These are phyloP conservation scores for Lepidium sativum DNA, from an alignment of 345 rosid genomes.

Conservation along the genomic window DNA sequence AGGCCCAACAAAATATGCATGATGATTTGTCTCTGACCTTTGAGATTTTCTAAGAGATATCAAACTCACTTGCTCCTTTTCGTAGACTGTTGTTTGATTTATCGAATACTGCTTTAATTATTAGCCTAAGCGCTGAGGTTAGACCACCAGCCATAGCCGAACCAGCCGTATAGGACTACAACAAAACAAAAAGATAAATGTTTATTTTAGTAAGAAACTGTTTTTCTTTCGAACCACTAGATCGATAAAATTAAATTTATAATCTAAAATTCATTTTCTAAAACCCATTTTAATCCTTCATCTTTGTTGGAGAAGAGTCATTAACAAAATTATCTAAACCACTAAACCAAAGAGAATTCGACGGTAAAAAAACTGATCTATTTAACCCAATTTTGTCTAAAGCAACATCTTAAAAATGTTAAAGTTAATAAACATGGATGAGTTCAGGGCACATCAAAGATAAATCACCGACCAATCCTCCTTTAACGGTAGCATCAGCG, in stretches of 20 bases:
- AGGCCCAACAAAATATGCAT: too few relatives aligned
- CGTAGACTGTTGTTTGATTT: conserved; percentile 55
- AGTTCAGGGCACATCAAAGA: conserved; percentile 88
- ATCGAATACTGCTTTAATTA: conserved; percentile 74
- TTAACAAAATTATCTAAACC: too few relatives aligned
- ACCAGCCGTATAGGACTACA: conserved; percentile 76
- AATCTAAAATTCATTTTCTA: too few relatives aligned
- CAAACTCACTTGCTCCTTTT: conserved; percentile 61
- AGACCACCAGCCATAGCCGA: conserved; percentile 73
- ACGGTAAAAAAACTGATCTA: background rate
- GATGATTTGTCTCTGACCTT: background rate
- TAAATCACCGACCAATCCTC: conserved; percentile 87
- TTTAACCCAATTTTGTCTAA: background rate
- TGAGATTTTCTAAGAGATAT: background rate
- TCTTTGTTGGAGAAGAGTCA: too few relatives aligned
- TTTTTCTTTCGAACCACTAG: background rate
- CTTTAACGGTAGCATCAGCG: conserved; percentile 81
- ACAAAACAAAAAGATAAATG: background rate
- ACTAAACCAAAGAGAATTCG: too few relatives aligned
- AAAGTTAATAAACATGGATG: conserved; percentile 50
- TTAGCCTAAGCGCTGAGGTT: conserved; percentile 66
- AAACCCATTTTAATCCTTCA: too few relatives aligned
- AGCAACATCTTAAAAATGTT: background rate
- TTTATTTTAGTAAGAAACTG: background rate
- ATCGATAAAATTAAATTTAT: too few relatives aligned